Evolutionary conservation across 1,139 yeast genomes (phyloP).

Genomic region (Candida sp.): DNA sequence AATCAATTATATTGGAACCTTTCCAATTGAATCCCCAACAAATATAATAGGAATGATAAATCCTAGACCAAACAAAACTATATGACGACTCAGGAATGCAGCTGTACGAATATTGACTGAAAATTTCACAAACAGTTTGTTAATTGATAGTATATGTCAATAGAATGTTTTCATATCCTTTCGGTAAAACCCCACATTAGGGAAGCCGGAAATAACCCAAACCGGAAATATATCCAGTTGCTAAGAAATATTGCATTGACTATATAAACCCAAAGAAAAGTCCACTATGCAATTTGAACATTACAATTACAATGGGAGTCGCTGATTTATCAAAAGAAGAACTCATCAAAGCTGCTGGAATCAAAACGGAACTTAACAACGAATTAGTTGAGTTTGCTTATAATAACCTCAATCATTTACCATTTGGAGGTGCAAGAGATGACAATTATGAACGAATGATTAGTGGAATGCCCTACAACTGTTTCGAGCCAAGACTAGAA

Average conservation of each 20-base stretch:
- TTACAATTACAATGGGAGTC: background rate
- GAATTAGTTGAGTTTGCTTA: slow-evolving; percentile 42
- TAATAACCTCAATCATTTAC: slow-evolving; percentile 37
- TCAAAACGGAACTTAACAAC: slow-evolving; percentile 21
- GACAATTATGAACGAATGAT: slow-evolving; percentile 43
- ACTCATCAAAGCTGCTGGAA: slow-evolving; percentile 10
- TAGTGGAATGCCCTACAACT: slow-evolving; percentile 12
- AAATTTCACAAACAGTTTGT: too few relatives aligned
- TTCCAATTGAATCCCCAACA: too few relatives aligned
- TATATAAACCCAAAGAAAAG: too few relatives aligned
- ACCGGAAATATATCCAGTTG: background rate
- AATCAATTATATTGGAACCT: too few relatives aligned
- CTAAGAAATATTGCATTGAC: background rate
- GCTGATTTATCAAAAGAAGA: slow-evolving; percentile 8
- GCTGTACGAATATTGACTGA: too few relatives aligned
- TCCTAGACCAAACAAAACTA: too few relatives aligned
- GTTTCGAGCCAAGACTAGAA: slow-evolving; percentile 7
- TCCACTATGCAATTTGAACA: too few relatives aligned
- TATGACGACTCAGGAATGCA: too few relatives aligned
- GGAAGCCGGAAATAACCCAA: background rate
- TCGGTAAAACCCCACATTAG: too few relatives aligned
- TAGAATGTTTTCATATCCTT: slow-evolving; percentile 14
- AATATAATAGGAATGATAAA: too few relatives aligned
- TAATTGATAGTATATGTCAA: too few relatives aligned
- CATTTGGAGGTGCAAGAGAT: slow-evolving; percentile 20